Evolutionary conservation across 352 stramenopile genomes (phyloP).

Genomic region (Phytophthora crassamura): DNA sequence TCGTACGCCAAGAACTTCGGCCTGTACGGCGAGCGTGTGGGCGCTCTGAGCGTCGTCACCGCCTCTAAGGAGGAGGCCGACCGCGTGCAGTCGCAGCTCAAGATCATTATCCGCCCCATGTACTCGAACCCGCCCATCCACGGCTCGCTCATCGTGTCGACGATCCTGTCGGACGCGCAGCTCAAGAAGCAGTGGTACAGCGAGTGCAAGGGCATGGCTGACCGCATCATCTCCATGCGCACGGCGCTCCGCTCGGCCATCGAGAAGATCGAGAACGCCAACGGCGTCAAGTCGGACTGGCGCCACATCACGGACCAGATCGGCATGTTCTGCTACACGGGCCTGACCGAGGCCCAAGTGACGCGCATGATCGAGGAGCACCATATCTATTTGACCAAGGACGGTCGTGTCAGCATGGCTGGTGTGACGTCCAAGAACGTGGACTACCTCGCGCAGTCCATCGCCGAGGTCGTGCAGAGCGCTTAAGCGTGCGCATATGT

Average conservation of each 20-base stretch:
- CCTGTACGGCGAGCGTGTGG: slow-evolving; percentile 99
- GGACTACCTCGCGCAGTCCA: slow-evolving; percentile 95
- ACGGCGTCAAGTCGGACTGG: slow-evolving; percentile 92
- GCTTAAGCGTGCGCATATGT: slow-evolving; percentile 49
- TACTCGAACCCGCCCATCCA: slow-evolving; percentile 99
- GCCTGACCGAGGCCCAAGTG: slow-evolving; percentile 95
- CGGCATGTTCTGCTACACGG: slow-evolving; percentile 99
- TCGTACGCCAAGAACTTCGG: slow-evolving; percentile 99
- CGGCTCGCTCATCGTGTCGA: slow-evolving; percentile 97
- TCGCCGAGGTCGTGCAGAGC: slow-evolving; percentile 93
- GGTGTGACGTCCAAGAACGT: slow-evolving; percentile 97
- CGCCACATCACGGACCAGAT: slow-evolving; percentile 99
- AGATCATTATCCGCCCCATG: slow-evolving; percentile 98
- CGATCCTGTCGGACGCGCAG: slow-evolving; percentile 93
- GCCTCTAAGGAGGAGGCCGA: slow-evolving; percentile 94
- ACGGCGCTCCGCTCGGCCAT: slow-evolving; percentile 81
- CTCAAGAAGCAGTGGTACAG: slow-evolving; percentile 95
- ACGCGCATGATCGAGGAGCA: slow-evolving; percentile 94
- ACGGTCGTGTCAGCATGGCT: slow-evolving; percentile 98
- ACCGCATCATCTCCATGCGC: slow-evolving; percentile 96
- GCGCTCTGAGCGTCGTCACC: slow-evolving; percentile 96
- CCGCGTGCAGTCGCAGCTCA: slow-evolving; percentile 97
- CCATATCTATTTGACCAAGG: slow-evolving; percentile 98
- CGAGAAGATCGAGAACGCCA: slow-evolving; percentile 78
- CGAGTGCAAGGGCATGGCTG: slow-evolving; percentile 97